Percentiles rank a stretch among this genome's conserved stretches.
Evolutionary conservation across 106 monocot genomes (phyloP).

Genomic region (Gastrodia elata): DNA sequence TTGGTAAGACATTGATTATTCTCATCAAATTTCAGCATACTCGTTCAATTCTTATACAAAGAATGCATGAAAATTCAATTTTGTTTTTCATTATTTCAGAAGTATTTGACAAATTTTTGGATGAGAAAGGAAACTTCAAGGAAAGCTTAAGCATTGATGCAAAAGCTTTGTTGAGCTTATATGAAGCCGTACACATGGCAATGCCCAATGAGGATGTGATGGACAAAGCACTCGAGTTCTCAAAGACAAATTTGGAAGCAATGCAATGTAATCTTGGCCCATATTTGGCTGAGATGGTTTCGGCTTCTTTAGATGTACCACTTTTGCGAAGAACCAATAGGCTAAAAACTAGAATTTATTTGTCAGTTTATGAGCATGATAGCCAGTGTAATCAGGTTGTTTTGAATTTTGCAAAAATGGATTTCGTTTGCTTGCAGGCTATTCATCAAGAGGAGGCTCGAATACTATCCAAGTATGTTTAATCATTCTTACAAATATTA

Average conservation of each 20-base stretch:
- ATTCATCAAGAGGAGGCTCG: slow-evolving; percentile 10
- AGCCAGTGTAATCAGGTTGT: not conserved
- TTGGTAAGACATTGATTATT: not conserved
- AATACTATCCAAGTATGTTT: not conserved
- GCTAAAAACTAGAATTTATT: slow-evolving; percentile 8
- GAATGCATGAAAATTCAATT: too few species aligned
- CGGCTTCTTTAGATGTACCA: slow-evolving; percentile 1
- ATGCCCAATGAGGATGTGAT: slow-evolving; percentile 15
- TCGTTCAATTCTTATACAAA: not conserved
- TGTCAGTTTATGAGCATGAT: slow-evolving; percentile 8
- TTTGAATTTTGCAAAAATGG: slow-evolving; percentile 14
- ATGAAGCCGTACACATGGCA: slow-evolving; percentile 17
- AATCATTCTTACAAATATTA: not conserved
- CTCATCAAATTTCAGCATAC: not conserved
- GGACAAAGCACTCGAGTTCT: slow-evolving; percentile 13
- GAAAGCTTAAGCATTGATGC: slow-evolving; percentile 10
- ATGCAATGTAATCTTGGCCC: not conserved
- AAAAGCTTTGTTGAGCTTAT: slow-evolving; percentile 8
- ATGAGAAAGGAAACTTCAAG: slow-evolving; percentile 13
- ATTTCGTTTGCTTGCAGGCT: slow-evolving; percentile 8
- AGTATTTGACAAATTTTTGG: slow-evolving; percentile 15
- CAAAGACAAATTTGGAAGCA: not conserved
- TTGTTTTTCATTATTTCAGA: not conserved
- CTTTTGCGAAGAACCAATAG: slow-evolving; percentile 6
- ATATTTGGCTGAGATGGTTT: not conserved